Percentiles rank a stretch among this genome's conserved stretches.
Conservation (phyloP, 805 yeast genomes). For the Candida anglica region DNA sequence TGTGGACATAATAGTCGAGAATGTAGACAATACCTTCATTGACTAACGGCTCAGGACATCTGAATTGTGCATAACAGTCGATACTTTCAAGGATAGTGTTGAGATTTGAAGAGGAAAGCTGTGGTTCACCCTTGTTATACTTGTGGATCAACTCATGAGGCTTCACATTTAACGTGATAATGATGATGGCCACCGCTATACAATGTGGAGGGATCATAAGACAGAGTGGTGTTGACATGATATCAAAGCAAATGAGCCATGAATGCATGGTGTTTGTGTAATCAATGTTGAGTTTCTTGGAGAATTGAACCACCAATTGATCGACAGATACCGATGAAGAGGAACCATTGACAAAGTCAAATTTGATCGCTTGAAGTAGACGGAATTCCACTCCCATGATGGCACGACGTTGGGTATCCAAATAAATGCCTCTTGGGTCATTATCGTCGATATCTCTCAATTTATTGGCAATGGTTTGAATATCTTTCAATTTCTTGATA, state of each 20-base stretch:
- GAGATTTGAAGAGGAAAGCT: conserved; percentile 8
- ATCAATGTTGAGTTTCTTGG: conserved; percentile 45
- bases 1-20: conserved; percentile 58
- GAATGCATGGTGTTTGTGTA: conserved; percentile 50
- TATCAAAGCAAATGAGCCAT: conserved; percentile 77
- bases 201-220: conserved; percentile 73
- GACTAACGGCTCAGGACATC: conserved; percentile 40
- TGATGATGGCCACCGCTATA: conserved; percentile 65
- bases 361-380: conserved; percentile 70
- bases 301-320: conserved; percentile 58
- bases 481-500: conserved; percentile 66
- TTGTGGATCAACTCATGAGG: conserved; percentile 24
- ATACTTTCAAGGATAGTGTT: conserved; percentile 26
- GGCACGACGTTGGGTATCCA: conserved; percentile 55
- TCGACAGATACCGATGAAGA: conserved; percentile 45
- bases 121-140: conserved; percentile 15
- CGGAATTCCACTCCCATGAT: conserved; percentile 64
- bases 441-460: conserved; percentile 32
- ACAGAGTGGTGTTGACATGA: conserved; percentile 63
- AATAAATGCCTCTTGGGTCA: conserved; percentile 14
- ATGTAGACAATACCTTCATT: conserved; percentile 54
- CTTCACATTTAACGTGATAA: conserved; percentile 52
- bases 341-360: conserved; percentile 71
- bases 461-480: conserved; percentile 48
- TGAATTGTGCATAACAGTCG: conserved; percentile 32